Evolutionary conservation across 768 basidiomycete genomes (phyloP), one percentile per base, ranked within the genome.

Genomic region (Hortiboletus campestris): DNA sequence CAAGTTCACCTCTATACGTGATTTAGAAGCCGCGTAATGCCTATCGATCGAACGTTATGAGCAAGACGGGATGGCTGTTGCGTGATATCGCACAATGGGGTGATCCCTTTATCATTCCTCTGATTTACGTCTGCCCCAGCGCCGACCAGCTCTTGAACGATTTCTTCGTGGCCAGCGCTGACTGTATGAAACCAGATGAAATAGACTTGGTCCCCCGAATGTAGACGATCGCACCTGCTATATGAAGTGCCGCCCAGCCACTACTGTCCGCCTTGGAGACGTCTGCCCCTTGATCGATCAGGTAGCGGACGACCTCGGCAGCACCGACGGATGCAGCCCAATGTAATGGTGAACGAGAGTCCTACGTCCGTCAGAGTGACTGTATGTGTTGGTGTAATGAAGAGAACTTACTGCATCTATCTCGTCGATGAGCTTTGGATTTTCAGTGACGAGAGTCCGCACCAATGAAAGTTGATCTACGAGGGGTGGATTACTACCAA

Each of bases 21-120:
- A 88, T 70, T 94, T 95, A 31, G 93, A 96, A 43, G 93, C 94
- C 29, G 93, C 92, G 66, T 96, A 96, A 72, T 95, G 92, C 63
- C 93, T 96, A 53, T 49, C 38, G 42, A 46, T 57, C 50, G 32
- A 56, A 56, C 41, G 46, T 9, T 14, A 16, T 67, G 36, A 68
- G 31, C 6, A 47, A 32, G 19, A 6, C 2, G 20, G 54, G 11
- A 57, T 5, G 6, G 12, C 1, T 6, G 28, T 34, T 10, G 20
- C 2, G 9, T 2, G 2, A 46, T 22, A 39, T 43, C 88, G 69
- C 71, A 94, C 93, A 97, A 69, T 36, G 94, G 82, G 3, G 88
- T 91, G 28, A 93, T 71, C 11, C 92, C 91, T 71, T 93, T 93
- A 65, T 86, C 84, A 61, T 92, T 95, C 66, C 73, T 81, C 67